A percentile compares a stretch with the other conserved stretches of the same genome.
Conservation (phyloP, 768 basidiomycete species). For the Lanmaoa rubissima region DNA sequence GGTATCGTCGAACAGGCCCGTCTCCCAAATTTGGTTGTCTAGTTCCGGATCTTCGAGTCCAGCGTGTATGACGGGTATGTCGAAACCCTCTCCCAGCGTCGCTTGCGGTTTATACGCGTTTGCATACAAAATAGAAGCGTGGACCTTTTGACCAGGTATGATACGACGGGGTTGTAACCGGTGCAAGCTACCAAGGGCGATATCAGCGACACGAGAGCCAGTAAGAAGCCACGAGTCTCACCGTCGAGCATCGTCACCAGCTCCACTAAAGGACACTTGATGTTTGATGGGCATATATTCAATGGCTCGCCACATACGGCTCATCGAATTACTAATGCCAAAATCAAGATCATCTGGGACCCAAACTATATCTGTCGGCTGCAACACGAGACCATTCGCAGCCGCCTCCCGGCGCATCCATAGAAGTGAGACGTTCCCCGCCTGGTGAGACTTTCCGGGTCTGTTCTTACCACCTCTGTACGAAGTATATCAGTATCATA, state of each 20-base stretch:
- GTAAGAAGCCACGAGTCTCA: neutral
- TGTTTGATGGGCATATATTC: slow-evolving; percentile 27
- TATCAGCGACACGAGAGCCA: neutral
- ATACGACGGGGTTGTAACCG: slow-evolving; percentile 24
- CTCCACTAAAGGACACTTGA: slow-evolving; percentile 21
- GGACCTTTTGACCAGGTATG: slow-evolving; percentile 28
- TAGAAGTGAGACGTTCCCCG: slow-evolving; percentile 26
- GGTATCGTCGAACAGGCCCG: slow-evolving; percentile 19
- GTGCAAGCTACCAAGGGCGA: slow-evolving; percentile 10
- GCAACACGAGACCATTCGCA: slow-evolving; percentile 24
- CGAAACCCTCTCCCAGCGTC: slow-evolving; percentile 24
- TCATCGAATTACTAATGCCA: slow-evolving; percentile 24
- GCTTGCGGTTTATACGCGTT: slow-evolving; percentile 21
- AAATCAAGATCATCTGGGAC: slow-evolving; percentile 26
- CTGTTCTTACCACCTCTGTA: slow-evolving; percentile 24
- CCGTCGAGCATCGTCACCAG: slow-evolving; percentile 16
- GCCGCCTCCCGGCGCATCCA: slow-evolving; percentile 37
- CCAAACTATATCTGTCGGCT: slow-evolving; percentile 28
- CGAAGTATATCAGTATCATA: neutral
- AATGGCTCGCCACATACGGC: slow-evolving; percentile 7
- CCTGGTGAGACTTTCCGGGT: slow-evolving; percentile 20
- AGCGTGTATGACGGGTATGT: slow-evolving; percentile 12
- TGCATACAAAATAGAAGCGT: slow-evolving; percentile 23
- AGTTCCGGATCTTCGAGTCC: slow-evolving; percentile 4
- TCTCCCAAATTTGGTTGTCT: slow-evolving; percentile 19